These are phyloP conservation scores for Hansenula sp. DNA, from an alignment of 1,139 yeast species.

Conservation along the genomic window DNA sequence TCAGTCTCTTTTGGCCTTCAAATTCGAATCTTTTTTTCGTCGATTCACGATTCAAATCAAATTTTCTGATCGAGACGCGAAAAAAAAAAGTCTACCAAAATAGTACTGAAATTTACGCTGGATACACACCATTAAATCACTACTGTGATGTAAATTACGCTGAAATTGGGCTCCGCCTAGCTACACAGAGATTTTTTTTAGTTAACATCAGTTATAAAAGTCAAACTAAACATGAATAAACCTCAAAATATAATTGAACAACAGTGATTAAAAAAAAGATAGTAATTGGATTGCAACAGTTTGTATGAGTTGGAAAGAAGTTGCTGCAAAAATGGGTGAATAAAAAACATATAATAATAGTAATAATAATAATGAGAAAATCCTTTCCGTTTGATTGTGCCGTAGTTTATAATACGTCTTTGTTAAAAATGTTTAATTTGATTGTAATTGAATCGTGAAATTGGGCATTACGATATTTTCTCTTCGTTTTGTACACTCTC, in stretches of 20 bases:
- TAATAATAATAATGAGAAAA: too few species aligned
- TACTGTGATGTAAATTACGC: slow-evolving; percentile 1
- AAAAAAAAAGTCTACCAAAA: not conserved
- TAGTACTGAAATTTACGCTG: slow-evolving; percentile 8
- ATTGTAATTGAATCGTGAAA: not conserved
- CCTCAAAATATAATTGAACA: not conserved
- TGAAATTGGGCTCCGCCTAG: not conserved
- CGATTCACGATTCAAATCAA: slow-evolving; percentile 6
- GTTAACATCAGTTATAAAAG: too few species aligned
- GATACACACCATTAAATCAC: not conserved
- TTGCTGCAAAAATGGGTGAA: too few species aligned
- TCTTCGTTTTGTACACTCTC: too few species aligned
- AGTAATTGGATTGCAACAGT: too few species aligned
- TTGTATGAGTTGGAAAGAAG: too few species aligned
- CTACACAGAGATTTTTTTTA: not conserved
- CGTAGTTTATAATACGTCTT: too few species aligned
- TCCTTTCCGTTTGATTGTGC: too few species aligned
- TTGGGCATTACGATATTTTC: not conserved
- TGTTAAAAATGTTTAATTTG: too few species aligned
- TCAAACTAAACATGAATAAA: not conserved
- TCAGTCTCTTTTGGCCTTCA: not conserved
- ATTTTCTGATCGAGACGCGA: too few species aligned
- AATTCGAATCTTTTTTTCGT: slow-evolving; percentile 1
- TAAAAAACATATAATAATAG: too few species aligned
- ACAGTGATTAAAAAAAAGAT: not conserved